Evolutionary conservation across 1,284 basidiomycete genomes (phyloP).

Genomic region (Ceratobasidium sp.): DNA sequence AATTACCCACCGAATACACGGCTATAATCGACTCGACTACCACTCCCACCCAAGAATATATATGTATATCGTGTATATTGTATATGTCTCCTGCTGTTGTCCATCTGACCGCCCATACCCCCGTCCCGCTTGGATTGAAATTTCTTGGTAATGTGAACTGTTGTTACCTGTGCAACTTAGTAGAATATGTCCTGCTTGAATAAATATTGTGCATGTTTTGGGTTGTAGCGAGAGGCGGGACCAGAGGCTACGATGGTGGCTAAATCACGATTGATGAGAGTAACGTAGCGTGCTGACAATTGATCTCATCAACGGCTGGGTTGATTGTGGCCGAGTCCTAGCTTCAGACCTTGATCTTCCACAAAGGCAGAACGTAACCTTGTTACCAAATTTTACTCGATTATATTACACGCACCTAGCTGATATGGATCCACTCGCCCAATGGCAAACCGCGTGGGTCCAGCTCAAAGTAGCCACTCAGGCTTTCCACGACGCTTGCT

Average conservation of each 20-base stretch:
- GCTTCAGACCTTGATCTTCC: neutral
- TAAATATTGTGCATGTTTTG: conserved; percentile 15
- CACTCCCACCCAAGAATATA: conserved; percentile 12
- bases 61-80: conserved; percentile 9
- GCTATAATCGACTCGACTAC: conserved; percentile 10
- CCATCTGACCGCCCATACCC: conserved; percentile 3
- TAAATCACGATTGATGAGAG: neutral
- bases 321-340: too few relatives aligned
- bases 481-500: neutral
- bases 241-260: neutral
- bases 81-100: neutral
- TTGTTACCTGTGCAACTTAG: neutral
- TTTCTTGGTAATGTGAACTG: conserved; percentile 17
- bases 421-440: neutral
- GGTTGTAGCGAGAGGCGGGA: neutral
- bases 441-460: neutral
- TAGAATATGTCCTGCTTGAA: conserved; percentile 13
- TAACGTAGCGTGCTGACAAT: neutral
- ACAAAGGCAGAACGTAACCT: neutral
- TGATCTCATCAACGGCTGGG: neutral
- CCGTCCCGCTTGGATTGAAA: neutral
- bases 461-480: neutral
- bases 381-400: too few relatives aligned
- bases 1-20: conserved; percentile 20
- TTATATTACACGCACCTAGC: too few relatives aligned